A percentile compares a stretch with the other conserved stretches of the same genome.
phyloP scores from a whole-genome alignment of 2,329 filamentous ascomycete genomes.

The Fusarium sp. region DNA sequence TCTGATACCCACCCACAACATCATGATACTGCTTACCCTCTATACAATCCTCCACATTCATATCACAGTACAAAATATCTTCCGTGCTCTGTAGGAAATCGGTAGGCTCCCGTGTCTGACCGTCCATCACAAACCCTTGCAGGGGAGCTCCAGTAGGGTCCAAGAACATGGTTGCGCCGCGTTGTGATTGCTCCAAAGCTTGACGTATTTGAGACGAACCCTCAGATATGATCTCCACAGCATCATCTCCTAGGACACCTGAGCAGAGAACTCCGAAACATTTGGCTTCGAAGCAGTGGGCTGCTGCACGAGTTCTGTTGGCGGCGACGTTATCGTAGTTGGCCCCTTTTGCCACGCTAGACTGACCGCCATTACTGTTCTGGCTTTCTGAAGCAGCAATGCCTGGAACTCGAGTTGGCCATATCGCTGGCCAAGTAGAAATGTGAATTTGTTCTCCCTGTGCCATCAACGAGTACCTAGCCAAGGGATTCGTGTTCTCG shows the following conservation, averaged over 20 bases:
- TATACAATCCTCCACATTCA: slow-evolving; percentile 62
- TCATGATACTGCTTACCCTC: slow-evolving; percentile 71
- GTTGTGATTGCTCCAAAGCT: slow-evolving; percentile 53
- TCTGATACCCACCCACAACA: slow-evolving; percentile 67
- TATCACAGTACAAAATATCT: slow-evolving; percentile 63
- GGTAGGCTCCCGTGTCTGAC: slow-evolving; percentile 26
- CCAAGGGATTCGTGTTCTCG: slow-evolving; percentile 69
- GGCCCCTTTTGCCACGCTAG: not conserved
- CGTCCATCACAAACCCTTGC: slow-evolving; percentile 52
- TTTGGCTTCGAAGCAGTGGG: slow-evolving; percentile 70
- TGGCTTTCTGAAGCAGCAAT: not conserved
- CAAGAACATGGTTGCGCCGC: slow-evolving; percentile 63
- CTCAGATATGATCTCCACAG: slow-evolving; percentile 50
- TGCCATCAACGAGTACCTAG: slow-evolving; percentile 64
- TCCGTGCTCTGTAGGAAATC: slow-evolving; percentile 60
- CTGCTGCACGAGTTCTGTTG: slow-evolving; percentile 64
- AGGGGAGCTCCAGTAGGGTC: slow-evolving; percentile 61
- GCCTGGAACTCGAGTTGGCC: slow-evolving; percentile 57
- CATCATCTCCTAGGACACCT: slow-evolving; percentile 55
- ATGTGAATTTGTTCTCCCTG: slow-evolving; percentile 69
- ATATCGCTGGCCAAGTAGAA: slow-evolving; percentile 66
- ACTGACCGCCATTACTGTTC: not conserved
- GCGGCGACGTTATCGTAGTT: slow-evolving; percentile 68
- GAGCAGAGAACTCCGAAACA: slow-evolving; percentile 66
- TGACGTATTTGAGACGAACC: slow-evolving; percentile 47